Evolutionary conservation across 2,329 filamentous ascomycete genomes (phyloP), one percentile per base, ranked within the genome.

Genomic region (Colletotrichum acutatum): DNA sequence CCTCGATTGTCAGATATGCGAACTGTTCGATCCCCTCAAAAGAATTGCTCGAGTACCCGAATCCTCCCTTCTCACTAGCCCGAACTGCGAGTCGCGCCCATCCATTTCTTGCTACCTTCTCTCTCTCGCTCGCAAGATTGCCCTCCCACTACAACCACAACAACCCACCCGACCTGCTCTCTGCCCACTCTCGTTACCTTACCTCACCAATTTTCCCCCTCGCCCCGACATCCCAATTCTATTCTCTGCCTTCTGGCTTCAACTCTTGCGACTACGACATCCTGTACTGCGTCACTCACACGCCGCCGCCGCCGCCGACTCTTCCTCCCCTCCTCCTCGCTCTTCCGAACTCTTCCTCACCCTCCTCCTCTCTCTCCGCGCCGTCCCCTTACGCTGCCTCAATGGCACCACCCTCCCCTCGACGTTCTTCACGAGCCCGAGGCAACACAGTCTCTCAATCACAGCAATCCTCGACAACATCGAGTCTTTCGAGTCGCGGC

Each of bases 381-480:
- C 68, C 72, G 52, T 75, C 34, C 37, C 12, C n/a, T 26, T 49
- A 52, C 68, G 60, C 63, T 75, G 69, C 74, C 74, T 86, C 85
- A 86, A 90, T 90, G 89, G 88, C 89, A 87, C 88, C 86, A 80
- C 85, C 85, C 78, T 90, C 93, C 81, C 94, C 94, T 82, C 93
- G 96, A 85, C 94, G 96, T 82, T 98, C 95, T 80, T 97, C 95
- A 84, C 92, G 96, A 89, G 95, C 95, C 86, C 94, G 94, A 84
- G 90, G 89, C 81, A 91, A 91, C 80, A 91, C 90, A 78, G 93
- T 95, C 86, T 89, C 92, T 79, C 90, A 91, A 84, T 91, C 92
- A 78, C 92, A 94, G 78, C 92, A 94, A 78, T 94, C 93, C 75
- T 95, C 93, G 75, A 91, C 93, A 63, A 91, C 94, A 54, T 95